Base-by-base conservation (phyloP, 495 filamentous ascomycete species). In the Xylaria nigripes region DNA sequence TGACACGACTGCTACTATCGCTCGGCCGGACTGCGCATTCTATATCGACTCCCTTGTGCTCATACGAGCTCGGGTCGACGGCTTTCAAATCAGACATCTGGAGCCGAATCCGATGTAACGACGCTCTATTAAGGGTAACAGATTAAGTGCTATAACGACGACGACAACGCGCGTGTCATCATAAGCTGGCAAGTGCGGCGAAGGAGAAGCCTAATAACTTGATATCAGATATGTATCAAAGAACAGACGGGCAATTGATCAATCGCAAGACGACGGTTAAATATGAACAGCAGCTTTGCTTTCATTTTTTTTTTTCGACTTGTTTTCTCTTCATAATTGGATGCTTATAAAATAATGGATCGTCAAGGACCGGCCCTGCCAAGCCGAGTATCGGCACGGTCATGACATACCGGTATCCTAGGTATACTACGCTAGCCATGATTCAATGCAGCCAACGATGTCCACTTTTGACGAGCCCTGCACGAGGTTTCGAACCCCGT, bases 151-250 rank as follows among this genome's bases (percentile, higher is more conserved):
- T 45, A 6, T 36, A 13, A 6, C 4, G 12, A 32, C 18, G 50
- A 24, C 42, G 41, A 25, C 25, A 21, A 21, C 25, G n/a, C 29
- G 42, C 5, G 42, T 53, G 16, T 53, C 50, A 53, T 53, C 42
- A 53, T 43, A 53, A 18, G 29, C 50, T n/a, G n/a, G n/a, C 16
- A 52, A 29, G 19, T 2, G 19, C 12, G 16, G 16, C n/a, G n/a
- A n/a, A 8, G 45, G 15, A 36, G 16, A 22, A n/a, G 15, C 15
- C 3, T 23, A 19, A 36, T 53, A 27, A 45, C 41, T 29, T 25
- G 21, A 16, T 34, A 19, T 45, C 10, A 15, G 34, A 44, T 1
- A 4, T 9, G 27, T 4, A 29, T 29, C n/a, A n/a, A 10, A 27
- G 13, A 27, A 40, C 3, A 27, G 12, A 22, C 29, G 24, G 48